Percentiles rank a stretch among this genome's conserved stretches.
These are phyloP conservation scores for Russula brevipes DNA, from an alignment of 768 basidiomycete genomes.

Conservation along the genomic window DNA sequence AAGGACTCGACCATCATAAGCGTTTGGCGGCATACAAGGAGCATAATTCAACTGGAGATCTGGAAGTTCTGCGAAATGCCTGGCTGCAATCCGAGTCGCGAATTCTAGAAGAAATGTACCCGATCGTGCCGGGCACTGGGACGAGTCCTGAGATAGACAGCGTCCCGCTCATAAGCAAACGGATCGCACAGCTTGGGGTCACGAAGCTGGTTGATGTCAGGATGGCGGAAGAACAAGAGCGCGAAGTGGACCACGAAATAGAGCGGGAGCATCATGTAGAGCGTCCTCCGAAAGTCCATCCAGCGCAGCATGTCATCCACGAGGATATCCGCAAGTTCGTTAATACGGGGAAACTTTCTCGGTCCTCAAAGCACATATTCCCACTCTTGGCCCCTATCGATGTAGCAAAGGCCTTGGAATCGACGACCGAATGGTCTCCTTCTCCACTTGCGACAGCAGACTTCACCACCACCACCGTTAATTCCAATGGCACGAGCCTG, in stretches of 20 bases:
- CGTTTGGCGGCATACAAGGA: background rate
- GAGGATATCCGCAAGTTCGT: conserved; percentile 16
- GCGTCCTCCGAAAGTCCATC: conserved; percentile 7
- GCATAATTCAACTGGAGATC: background rate
- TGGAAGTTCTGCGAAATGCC: background rate
- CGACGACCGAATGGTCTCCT: background rate
- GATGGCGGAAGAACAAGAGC: conserved; percentile 22
- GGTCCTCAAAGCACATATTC: background rate
- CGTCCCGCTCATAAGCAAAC: conserved; percentile 3
- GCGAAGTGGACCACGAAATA: conserved; percentile 19
- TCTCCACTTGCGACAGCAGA: background rate
- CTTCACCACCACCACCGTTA: background rate
- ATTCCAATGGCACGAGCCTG: background rate
- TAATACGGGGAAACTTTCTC: conserved; percentile 10
- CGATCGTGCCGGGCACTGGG: background rate
- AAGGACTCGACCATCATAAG: conserved; percentile 10
- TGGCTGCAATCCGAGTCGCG: conserved; percentile 18
- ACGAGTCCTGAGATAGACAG: background rate
- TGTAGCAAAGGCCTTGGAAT: background rate
- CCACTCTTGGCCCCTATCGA: background rate
- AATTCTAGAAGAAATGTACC: conserved; percentile 19
- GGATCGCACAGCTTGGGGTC: conserved; percentile 10
- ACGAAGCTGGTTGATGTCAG: conserved; percentile 1
- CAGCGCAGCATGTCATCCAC: conserved; percentile 6
- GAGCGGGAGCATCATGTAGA: conserved; percentile 17